phyloP scores from a whole-genome alignment of 1,284 basidiomycete genomes.

The Mycena citricolor region DNA sequence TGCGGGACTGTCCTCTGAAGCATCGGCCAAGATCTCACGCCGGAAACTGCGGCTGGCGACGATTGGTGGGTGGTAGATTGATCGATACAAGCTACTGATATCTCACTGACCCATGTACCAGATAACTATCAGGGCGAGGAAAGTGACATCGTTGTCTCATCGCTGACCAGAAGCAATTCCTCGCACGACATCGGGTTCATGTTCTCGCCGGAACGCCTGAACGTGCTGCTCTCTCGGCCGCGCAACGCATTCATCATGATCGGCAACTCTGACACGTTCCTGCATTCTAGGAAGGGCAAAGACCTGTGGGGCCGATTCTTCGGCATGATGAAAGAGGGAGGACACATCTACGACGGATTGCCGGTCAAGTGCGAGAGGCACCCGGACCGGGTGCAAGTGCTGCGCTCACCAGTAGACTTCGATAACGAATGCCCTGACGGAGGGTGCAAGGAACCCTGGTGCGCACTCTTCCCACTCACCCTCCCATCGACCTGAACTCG shows the following conservation, averaged over 20 bases:
- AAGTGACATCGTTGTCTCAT: slow-evolving; percentile 62
- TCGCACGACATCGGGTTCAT: slow-evolving; percentile 63
- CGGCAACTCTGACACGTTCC: slow-evolving; percentile 61
- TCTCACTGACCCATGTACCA: slow-evolving; percentile 26
- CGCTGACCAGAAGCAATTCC: slow-evolving; percentile 57
- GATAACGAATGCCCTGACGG: slow-evolving; percentile 56
- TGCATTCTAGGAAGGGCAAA: slow-evolving; percentile 48
- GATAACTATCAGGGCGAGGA: slow-evolving; percentile 73
- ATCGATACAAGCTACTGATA: background rate
- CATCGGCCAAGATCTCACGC: slow-evolving; percentile 38
- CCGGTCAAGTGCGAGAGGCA: slow-evolving; percentile 59
- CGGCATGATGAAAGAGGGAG: slow-evolving; percentile 36
- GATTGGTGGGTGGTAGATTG: slow-evolving; percentile 44
- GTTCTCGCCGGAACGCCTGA: slow-evolving; percentile 63
- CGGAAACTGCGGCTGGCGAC: slow-evolving; percentile 55
- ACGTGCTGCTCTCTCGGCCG: slow-evolving; percentile 64
- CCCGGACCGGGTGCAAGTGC: slow-evolving; percentile 36
- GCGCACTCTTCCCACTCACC: slow-evolving; percentile 20
- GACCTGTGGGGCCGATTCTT: slow-evolving; percentile 52
- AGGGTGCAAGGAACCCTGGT: slow-evolving; percentile 61
- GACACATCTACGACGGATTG: slow-evolving; percentile 57
- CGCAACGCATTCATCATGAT: slow-evolving; percentile 61
- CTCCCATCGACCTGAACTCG: background rate
- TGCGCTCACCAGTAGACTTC: slow-evolving; percentile 47
- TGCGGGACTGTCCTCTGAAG: slow-evolving; percentile 48